Evolutionary conservation across 1,284 basidiomycete species (phyloP), one percentile per base, ranked within the genome.

Genomic region (Cystobasidiaceae sp.): DNA sequence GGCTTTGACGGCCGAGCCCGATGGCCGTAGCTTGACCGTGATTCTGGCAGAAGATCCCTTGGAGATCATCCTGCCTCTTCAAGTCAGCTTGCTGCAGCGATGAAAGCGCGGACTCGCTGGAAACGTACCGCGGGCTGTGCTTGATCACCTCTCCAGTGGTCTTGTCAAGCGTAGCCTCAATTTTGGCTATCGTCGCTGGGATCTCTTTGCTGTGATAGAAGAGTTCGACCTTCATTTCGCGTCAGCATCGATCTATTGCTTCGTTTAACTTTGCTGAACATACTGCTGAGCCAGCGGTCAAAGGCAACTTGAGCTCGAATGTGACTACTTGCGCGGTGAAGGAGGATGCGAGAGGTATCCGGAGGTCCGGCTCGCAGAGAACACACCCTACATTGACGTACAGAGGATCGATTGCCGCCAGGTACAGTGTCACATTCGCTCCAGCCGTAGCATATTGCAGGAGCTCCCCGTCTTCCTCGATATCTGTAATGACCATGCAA

Each of bases 161-260:
- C 65, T 88, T 82, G 73, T 98, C 93, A 4, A 93, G 78, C 0
- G 85, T 86, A 0, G 86, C 81, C 17, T 90, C 76, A 32, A 98
- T 81, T 72, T 87, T 90, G 4, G 85, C 84, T 56, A 97, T 83
- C 4, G 86, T 89, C 0, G 90, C 93, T 4, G 94, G 90, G 1
- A 96, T 84, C 75, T 97, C 91, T 59, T 86, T 84, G 0, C 91
- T 93, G 76, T 98, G 93, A 75, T 97, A 91, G 80, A 91, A 97
- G 4, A 98, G 79, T 74, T 97, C 93, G 61, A 94, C 81, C 89
- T 90, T 60, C 52, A 19, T 23, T 8, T 9, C 23, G 21, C 21
- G 23, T 15, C 8, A 5, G 15, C 37, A 41, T 6, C n/a, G 44
- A n/a, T n/a, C 37, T 11, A 39, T 15, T 32, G 17, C 9, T 19